Conservation (phyloP, 169 alveolate genomes). For the Cyclospora cayetanensis region DNA sequence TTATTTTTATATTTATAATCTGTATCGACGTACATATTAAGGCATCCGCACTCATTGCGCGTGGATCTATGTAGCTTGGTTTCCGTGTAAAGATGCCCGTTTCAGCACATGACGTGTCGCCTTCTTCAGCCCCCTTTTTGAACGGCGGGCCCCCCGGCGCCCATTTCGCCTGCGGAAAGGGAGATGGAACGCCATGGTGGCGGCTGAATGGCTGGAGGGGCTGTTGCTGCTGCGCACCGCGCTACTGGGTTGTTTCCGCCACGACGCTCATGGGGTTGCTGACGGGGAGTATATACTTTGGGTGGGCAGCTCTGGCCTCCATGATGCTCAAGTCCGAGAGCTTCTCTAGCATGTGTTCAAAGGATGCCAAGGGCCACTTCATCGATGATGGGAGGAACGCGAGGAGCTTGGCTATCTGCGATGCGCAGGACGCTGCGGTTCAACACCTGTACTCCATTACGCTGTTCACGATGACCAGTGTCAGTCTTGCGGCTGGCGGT, state of each 20-base stretch:
- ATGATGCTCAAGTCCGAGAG: constrained; percentile 42
- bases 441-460: constrained; percentile 75
- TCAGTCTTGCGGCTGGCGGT: constrained; percentile 75
- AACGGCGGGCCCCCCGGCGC: not conserved
- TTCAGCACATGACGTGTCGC: not conserved
- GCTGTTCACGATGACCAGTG: constrained; percentile 60
- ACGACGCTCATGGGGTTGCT: not conserved
- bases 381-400: not conserved
- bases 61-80: too few relatives aligned
- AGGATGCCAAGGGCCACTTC: not conserved
- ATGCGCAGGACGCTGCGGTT: constrained; percentile 75
- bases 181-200: constrained; percentile 9
- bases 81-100: too few relatives aligned
- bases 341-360: constrained; percentile 33
- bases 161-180: not conserved
- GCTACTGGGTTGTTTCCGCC: not conserved
- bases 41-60: too few relatives aligned
- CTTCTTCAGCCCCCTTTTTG: not conserved
- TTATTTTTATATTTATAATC: too few relatives aligned
- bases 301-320: constrained; percentile 66
- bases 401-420: constrained; percentile 56
- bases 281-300: constrained; percentile 47
- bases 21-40: too few relatives aligned
- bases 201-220: not conserved
- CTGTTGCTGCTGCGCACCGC: constrained; percentile 5